Conservation (phyloP, 805 yeast species). For the Myxozyma vanderwaltii region DNA sequence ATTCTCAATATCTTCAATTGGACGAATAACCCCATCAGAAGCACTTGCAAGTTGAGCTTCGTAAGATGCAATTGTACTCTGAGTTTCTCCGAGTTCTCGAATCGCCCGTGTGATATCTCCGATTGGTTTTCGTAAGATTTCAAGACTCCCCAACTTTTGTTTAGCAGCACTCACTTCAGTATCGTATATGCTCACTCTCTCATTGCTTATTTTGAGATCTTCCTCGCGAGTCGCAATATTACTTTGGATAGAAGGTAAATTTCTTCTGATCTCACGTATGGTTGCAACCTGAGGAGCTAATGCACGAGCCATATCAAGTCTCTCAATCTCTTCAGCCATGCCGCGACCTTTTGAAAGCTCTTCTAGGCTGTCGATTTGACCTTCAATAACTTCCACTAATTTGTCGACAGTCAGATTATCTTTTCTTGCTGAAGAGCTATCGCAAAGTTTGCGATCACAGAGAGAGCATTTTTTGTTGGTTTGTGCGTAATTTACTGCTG, state of each 20-base stretch:
- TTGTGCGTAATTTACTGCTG: constrained; percentile 67
- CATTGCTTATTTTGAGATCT: neutral
- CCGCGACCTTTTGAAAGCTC: neutral
- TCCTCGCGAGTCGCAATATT: constrained; percentile 26
- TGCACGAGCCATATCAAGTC: constrained; percentile 8
- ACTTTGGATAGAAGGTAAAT: neutral
- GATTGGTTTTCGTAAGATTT: constrained; percentile 40
- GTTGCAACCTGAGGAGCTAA: constrained; percentile 5
- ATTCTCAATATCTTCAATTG: constrained; percentile 32
- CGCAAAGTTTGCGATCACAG: constrained; percentile 68
- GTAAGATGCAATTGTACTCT: constrained; percentile 35
- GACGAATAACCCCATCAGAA: constrained; percentile 19
- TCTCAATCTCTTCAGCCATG: neutral
- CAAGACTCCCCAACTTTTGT: constrained; percentile 35
- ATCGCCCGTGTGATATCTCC: constrained; percentile 38
- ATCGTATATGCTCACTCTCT: constrained; percentile 6
- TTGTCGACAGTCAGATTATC: constrained; percentile 2
- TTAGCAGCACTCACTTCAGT: constrained; percentile 19
- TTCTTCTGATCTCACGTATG: neutral
- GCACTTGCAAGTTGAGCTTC: constrained; percentile 38
- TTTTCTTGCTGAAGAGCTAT: constrained; percentile 35
- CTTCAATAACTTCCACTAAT: constrained; percentile 15
- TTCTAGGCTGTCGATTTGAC: neutral
- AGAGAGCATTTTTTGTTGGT: constrained; percentile 62
- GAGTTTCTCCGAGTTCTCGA: constrained; percentile 38